phyloP scores from a whole-genome alignment of 345 rosid species.

The Anacardium occidentale region DNA sequence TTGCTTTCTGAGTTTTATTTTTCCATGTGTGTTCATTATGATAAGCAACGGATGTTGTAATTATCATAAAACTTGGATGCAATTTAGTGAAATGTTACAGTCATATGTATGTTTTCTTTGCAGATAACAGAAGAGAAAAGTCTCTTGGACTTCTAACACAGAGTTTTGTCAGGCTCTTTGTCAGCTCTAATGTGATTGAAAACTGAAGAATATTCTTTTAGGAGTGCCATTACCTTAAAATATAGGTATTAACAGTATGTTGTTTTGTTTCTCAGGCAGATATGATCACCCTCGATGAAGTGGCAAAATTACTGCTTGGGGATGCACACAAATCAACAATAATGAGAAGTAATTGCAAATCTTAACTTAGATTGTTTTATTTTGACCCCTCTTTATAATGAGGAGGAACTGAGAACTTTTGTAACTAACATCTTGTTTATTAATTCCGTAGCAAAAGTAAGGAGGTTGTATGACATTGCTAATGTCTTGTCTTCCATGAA shows the following conservation, averaged over 20 bases:
- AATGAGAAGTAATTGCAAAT: constrained; percentile 62
- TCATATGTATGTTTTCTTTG: constrained; percentile 12
- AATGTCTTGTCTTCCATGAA: constrained; percentile 83
- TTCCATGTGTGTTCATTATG: too few relatives aligned
- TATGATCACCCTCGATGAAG: constrained; percentile 78
- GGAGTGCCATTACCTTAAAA: neutral
- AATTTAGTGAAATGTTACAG: neutral
- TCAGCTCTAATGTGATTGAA: constrained; percentile 68
- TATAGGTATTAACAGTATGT: neutral
- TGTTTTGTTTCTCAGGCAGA: constrained; percentile 42
- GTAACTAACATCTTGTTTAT: constrained; percentile 5
- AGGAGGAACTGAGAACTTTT: constrained; percentile 11
- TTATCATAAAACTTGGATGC: neutral
- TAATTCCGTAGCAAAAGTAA: constrained; percentile 72
- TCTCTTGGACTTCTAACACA: constrained; percentile 87
- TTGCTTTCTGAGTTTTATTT: too few relatives aligned
- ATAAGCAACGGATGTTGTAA: neutral
- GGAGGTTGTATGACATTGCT: constrained; percentile 86
- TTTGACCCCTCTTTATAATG: neutral
- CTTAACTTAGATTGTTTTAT: neutral
- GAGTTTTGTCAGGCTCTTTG: constrained; percentile 85
- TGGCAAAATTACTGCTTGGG: constrained; percentile 74
- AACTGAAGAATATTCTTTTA: neutral
- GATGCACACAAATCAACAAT: constrained; percentile 65
- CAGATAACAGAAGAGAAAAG: constrained; percentile 82